Conservation (phyloP, 306 rosid species). For the Ochetophila trinervis region DNA sequence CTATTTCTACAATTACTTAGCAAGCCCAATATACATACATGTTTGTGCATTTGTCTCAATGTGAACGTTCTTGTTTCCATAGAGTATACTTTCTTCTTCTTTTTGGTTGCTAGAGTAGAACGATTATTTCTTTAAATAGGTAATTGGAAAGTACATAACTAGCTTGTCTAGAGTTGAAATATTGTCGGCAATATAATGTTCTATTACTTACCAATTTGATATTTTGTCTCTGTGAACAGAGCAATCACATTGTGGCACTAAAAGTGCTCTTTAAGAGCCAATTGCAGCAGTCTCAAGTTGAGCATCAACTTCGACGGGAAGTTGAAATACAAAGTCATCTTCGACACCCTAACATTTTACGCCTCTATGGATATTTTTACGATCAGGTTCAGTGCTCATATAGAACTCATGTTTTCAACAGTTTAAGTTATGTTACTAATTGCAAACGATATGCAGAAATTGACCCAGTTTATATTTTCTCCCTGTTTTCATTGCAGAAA, state of each 20-base stretch:
- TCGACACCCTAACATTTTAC: slow-evolving; percentile 87
- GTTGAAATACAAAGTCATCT: slow-evolving; percentile 99
- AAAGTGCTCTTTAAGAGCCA: slow-evolving; percentile 97
- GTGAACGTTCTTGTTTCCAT: no score
- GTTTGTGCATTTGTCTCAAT: no score
- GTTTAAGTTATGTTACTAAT: background rate
- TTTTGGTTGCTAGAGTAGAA: no score
- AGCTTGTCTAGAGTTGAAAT: no score
- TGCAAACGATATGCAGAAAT: background rate
- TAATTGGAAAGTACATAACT: no score
- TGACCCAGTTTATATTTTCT: background rate
- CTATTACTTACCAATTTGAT: no score
- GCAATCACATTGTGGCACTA: slow-evolving; percentile 89
- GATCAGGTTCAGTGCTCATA: slow-evolving; percentile 60
- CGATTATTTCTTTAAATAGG: no score
- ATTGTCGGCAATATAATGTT: no score
- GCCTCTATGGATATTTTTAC: slow-evolving; percentile 93
- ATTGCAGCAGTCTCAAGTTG: slow-evolving; percentile 97
- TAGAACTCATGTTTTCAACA: background rate
- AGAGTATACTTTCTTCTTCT: no score
- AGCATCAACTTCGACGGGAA: slow-evolving; percentile 96
- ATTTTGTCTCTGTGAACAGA: slow-evolving; percentile 43
- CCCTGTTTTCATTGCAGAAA: slow-evolving; percentile 54
- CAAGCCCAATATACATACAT: no score
- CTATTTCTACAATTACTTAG: no score